Base-by-base conservation (phyloP, 148 eudicot species). In the Rhododendron simsii region DNA sequence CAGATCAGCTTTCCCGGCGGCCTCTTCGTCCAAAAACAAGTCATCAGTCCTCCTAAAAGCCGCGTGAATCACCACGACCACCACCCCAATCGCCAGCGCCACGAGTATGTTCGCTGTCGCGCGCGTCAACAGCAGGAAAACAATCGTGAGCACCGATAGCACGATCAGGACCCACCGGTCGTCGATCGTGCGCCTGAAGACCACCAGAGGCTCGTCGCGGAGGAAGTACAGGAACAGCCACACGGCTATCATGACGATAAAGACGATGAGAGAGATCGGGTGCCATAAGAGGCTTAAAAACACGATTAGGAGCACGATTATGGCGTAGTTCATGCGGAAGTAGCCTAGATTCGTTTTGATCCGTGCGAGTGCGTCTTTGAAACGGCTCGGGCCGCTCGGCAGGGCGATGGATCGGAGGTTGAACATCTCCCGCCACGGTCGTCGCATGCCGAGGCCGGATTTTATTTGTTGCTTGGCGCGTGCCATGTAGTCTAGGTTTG, bases 191-290 rank as follows among this genome's bases (percentile, higher is more conserved):
- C 91, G 89, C 67, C 87, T 67, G 77, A 91, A 87, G 2, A 95
- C 8, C 55, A 88, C 92, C 7, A 95, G 84, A 44, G 95, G 95
- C 71, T 93, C 92, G 65, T 96, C 99, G 4, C 96, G 89, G 18
- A 95, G 93, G 86, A 96, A 96, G 91, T 91, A 95, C 33, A 96
- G 88, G 86, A 89, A 92, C 15, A 94, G 80, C 99, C 99, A 96
- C 4, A 74, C 88, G n/a, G 90, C 91, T 90, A 95, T 90, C 90
- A 90, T 83, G 41, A 83, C 87, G 73, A 93, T 35, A 82, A 95
- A 91, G 30, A 94, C 94, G 87, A 96, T 86, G 81, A 96, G 93
- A n/a, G 99, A 95, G 88, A 94, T 83, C 47, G 99, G 97, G 88
- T 95, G 95, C 92, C 92, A 94, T n/a, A 96, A 84, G 16, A 96